Evolutionary conservation across 140 eudicot genomes (phyloP).

Genomic region (Oenanthe javanica): DNA sequence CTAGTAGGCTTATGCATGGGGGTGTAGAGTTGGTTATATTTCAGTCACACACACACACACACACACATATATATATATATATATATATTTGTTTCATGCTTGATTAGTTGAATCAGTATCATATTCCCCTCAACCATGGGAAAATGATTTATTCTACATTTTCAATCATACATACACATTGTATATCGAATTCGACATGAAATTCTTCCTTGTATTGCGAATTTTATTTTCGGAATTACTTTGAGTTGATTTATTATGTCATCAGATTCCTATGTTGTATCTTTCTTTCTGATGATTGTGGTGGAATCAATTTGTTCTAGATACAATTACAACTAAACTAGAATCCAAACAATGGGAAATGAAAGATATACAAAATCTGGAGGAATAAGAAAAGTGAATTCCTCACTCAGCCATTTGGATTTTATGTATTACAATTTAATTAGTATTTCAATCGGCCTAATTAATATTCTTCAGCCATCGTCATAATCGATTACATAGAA

Average conservation of each 20-base stretch:
- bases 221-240: not conserved
- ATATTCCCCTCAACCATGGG: not conserved
- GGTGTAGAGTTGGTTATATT: not conserved
- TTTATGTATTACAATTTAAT: too few relatives aligned
- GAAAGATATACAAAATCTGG: not conserved
- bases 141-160: not conserved
- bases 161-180: not conserved
- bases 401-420: not conserved
- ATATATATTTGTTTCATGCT: too few relatives aligned
- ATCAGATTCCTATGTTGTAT: not conserved
- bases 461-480: not conserved
- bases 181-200: not conserved
- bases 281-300: not conserved
- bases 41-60: too few relatives aligned
- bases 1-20: not conserved
- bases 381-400: not conserved
- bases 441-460: too few relatives aligned
- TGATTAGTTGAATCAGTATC: not conserved
- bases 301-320: not conserved
- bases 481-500: too few relatives aligned
- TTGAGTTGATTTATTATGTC: not conserved
- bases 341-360: not conserved
- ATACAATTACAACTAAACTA: not conserved
- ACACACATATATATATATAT: too few relatives aligned
- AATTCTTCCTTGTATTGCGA: not conserved